Percentiles rank a stretch among this genome's conserved stretches.
These are phyloP conservation scores for Stephania cephalantha DNA, from an alignment of 164 flowering plant genomes.

Conservation along the genomic window DNA sequence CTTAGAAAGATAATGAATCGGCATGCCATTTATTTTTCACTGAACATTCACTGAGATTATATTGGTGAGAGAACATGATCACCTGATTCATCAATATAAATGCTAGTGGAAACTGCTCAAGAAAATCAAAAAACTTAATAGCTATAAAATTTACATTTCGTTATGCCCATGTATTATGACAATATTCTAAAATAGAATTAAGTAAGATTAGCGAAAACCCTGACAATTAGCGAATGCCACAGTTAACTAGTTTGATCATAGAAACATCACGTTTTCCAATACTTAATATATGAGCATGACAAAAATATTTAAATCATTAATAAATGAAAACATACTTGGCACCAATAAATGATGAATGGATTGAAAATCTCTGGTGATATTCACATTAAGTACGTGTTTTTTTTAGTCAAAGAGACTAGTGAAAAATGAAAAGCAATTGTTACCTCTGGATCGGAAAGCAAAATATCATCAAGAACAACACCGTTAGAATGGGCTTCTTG, in stretches of 20 bases:
- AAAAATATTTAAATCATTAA: background rate
- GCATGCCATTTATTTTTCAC: no score
- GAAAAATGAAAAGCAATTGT: conserved; percentile 3
- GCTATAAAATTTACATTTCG: no score
- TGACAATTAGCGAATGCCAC: background rate
- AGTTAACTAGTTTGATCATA: background rate
- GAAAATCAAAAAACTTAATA: no score
- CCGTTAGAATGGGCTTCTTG: conserved; percentile 95
- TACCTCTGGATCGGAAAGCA: conserved; percentile 92
- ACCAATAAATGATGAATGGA: background rate
- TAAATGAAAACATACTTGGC: background rate
- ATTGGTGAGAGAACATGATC: no score
- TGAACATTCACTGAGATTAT: no score
- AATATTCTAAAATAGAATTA: no score
- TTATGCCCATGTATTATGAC: no score
- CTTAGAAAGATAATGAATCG: no score
- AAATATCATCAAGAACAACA: conserved; percentile 74
- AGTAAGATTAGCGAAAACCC: background rate
- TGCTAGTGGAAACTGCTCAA: no score
- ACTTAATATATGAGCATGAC: background rate
- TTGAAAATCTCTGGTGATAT: background rate
- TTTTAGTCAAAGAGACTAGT: background rate
- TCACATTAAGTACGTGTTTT: background rate
- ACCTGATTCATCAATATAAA: no score
- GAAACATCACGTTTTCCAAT: background rate